These are phyloP conservation scores for Eucalyptus regnans DNA, from an alignment of 345 rosid species.

Conservation along the genomic window DNA sequence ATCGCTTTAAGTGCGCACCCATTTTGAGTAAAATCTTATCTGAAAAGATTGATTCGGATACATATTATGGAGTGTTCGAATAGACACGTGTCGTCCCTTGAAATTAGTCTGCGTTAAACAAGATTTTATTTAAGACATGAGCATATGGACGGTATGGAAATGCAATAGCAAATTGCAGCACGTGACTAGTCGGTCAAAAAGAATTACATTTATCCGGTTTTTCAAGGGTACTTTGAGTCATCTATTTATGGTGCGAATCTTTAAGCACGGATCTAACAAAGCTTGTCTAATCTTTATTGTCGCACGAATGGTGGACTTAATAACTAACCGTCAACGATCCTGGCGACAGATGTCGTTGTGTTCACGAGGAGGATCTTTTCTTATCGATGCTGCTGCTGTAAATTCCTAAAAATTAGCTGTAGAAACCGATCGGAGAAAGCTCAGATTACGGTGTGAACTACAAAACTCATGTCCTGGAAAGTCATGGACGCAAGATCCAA, in stretches of 20 bases:
- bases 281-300: neutral
- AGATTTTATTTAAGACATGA: accelerated
- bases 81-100: neutral
- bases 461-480: neutral
- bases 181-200: neutral
- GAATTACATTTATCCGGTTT: neutral
- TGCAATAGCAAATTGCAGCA: neutral
- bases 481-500: neutral
- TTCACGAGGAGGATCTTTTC: neutral
- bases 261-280: neutral
- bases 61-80: neutral
- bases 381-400: neutral
- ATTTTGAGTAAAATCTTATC: neutral
- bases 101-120: neutral
- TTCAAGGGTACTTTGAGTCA: neutral
- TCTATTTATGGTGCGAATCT: neutral
- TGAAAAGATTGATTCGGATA: neutral
- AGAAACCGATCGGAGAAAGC: neutral
- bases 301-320: neutral
- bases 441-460: neutral
- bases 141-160: neutral
- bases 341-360: neutral
- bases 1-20: neutral
- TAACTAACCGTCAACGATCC: neutral
- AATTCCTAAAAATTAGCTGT: neutral